Conservation (phyloP, 768 basidiomycete species). For the Grammothele lineata region DNA sequence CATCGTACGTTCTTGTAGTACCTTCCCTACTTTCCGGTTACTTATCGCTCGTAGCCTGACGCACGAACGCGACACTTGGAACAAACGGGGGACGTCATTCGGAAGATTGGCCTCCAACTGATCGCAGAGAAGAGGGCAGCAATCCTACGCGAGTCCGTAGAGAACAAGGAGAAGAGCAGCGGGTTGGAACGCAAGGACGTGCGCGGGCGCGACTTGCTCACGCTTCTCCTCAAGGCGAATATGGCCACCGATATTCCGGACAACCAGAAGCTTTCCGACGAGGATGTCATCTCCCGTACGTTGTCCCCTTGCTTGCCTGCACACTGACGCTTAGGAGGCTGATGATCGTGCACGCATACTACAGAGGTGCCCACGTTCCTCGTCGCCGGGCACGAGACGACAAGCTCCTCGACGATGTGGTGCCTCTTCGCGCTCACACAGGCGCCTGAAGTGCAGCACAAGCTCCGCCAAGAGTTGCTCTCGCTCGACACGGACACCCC, state of each 20-base stretch:
- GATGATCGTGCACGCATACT: too few relatives aligned
- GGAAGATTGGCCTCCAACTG: slow-evolving; percentile 25
- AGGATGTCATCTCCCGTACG: slow-evolving; percentile 56
- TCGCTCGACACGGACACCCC: slow-evolving; percentile 42
- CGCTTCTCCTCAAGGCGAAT: slow-evolving; percentile 59
- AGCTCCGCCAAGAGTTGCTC: slow-evolving; percentile 37
- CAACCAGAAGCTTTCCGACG: slow-evolving; percentile 52
- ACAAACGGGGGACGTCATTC: slow-evolving; percentile 16
- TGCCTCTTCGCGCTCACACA: slow-evolving; percentile 36
- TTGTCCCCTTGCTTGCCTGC: not conserved
- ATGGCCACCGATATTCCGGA: slow-evolving; percentile 55
- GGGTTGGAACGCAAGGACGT: slow-evolving; percentile 29
- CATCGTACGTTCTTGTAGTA: slow-evolving; percentile 9
- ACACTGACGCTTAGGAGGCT: not conserved
- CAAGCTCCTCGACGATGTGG: slow-evolving; percentile 32
- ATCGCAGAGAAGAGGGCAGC: slow-evolving; percentile 22
- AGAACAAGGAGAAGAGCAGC: slow-evolving; percentile 19
- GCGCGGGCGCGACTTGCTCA: slow-evolving; percentile 50
- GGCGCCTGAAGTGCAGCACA: slow-evolving; percentile 31
- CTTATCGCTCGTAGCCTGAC: slow-evolving; percentile 4
- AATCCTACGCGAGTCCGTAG: not conserved
- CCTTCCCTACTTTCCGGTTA: too few relatives aligned
- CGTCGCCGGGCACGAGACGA: slow-evolving; percentile 41
- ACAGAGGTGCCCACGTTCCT: slow-evolving; percentile 26
- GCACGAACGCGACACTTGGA: not conserved